Evolutionary conservation across 1,139 yeast genomes (phyloP).

Genomic region (Protomyces arabidopsidicola): DNA sequence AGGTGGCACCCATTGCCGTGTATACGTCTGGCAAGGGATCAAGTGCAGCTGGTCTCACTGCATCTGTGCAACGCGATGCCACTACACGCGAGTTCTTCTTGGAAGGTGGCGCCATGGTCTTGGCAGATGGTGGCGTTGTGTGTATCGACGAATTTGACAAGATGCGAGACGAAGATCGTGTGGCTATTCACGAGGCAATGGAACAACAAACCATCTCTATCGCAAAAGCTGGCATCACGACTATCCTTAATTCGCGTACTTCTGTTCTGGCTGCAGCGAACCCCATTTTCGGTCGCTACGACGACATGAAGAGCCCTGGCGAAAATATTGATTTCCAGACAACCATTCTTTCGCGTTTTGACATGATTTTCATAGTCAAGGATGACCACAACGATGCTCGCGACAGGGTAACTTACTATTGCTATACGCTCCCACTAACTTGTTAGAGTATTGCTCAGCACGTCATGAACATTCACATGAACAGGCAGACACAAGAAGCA

Average conservation of each 20-base stretch:
- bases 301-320: slow-evolving; percentile 93
- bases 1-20: slow-evolving; percentile 88
- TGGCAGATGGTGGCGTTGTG: slow-evolving; percentile 98
- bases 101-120: slow-evolving; percentile 99
- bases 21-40: slow-evolving; percentile 99
- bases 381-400: slow-evolving; percentile 86
- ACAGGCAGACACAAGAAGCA: slow-evolving; percentile 51
- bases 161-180: slow-evolving; percentile 98
- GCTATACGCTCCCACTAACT: not conserved
- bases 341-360: slow-evolving; percentile 92
- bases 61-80: slow-evolving; percentile 91
- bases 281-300: slow-evolving; percentile 94
- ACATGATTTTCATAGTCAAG: slow-evolving; percentile 95
- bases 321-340: slow-evolving; percentile 97
- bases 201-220: slow-evolving; percentile 99
- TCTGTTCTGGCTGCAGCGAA: slow-evolving; percentile 97
- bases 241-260: slow-evolving; percentile 90
- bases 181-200: slow-evolving; percentile 99
- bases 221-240: slow-evolving; percentile 98
- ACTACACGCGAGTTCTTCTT: slow-evolving; percentile 83
- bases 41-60: slow-evolving; percentile 98
- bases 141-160: slow-evolving; percentile 99
- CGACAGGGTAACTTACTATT: slow-evolving; percentile 44
- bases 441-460: slow-evolving; percentile 78
- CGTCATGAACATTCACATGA: slow-evolving; percentile 92